Conservation (phyloP, 176 grass and related monocot species). For the Puya raimondii region DNA sequence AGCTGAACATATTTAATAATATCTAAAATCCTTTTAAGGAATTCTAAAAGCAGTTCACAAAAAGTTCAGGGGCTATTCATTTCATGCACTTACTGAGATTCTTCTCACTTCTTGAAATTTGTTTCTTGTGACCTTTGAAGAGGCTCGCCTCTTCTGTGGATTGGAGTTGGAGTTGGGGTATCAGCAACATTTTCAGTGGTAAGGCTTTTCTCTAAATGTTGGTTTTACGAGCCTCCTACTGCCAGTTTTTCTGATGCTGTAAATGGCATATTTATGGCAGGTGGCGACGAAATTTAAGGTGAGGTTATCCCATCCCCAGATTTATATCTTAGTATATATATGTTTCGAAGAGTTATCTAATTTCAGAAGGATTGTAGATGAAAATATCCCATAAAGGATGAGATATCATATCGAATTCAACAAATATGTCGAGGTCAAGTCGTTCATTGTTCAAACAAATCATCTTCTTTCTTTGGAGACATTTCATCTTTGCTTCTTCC, state of each 20-base stretch:
- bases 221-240: neutral
- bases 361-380: neutral
- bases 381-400: neutral
- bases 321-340: neutral
- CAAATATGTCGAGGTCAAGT: neutral
- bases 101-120: neutral
- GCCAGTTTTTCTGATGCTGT: neutral
- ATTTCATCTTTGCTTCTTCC: neutral
- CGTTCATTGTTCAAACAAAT: neutral
- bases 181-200: constrained; percentile 73
- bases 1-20: no score
- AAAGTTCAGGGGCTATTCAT: no score
- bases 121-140: constrained; percentile 24
- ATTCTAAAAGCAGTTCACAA: no score
- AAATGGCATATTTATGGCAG: neutral
- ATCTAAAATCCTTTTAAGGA: no score
- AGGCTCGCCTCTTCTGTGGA: constrained; percentile 90
- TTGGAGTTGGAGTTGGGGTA: constrained; percentile 83
- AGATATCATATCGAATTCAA: no score
- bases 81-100: neutral
- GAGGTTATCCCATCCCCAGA: neutral
- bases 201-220: neutral
- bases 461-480: neutral
- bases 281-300: constrained; percentile 1
- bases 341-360: neutral